Evolutionary conservation across 441 rosid genomes (phyloP), one percentile per base, ranked within the genome.

Genomic region (California macrophylla): DNA sequence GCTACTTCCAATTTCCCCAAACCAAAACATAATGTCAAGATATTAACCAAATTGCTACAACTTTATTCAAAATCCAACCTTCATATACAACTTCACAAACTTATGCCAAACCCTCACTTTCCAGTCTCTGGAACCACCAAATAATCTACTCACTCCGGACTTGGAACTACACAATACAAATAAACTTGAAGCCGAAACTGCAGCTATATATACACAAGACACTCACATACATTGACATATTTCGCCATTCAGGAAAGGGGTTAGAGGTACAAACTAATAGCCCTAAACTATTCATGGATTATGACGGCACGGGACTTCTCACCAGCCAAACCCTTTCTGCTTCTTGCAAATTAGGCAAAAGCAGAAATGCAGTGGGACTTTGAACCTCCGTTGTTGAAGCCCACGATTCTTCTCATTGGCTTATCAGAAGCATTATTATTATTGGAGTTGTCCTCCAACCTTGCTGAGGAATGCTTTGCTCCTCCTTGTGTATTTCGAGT

Each of bases 1-100:
- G 68, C 85, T 76, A 80, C 80, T 65, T 40, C 20, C 65, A 54
- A 66, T 23, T 54, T 54, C 3, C n/a, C 50, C 50, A 10, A 42
- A 42, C 15, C 50, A 42, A 42, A 42, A 42, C n/a, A 32, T 32
- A 9, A 42, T 13, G n/a, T 42, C 50, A n/a, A n/a, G n/a, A n/a
- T n/a, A n/a, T n/a, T n/a, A n/a, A n/a, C n/a, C n/a, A n/a, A n/a
- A 52, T 52, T 52, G 8, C 24, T 52, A 52, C 60, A 52, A 20
- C 60, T 52, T 52, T 52, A 52, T 52, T 18, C 60, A 52, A 18
- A 52, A 52, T 52, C 24, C 60, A 52, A 20, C 60, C 60, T 16
- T 52, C 60, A 20, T 52, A 52, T 42, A 42, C 60, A 52, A 52
- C 18, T 13, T 52, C 60, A 52, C 60, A 18, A n/a, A n/a, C n/a